Evolutionary conservation across 2,329 filamentous ascomycete species (phyloP), one percentile per base, ranked within the genome.

Genomic region (Ophiosphaerella narmari): DNA sequence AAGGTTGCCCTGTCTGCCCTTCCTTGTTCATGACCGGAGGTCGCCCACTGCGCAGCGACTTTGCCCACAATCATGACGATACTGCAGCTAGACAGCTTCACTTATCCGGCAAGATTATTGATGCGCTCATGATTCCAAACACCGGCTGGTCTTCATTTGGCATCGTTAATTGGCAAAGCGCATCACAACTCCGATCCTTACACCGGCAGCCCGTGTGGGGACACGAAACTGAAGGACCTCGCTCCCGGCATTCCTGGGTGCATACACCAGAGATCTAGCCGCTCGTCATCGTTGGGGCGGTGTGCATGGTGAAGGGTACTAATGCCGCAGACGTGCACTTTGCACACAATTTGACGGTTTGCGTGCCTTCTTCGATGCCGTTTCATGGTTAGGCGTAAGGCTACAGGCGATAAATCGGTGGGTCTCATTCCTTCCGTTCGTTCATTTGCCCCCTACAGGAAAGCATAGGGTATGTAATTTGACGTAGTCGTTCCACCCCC

Each of bases 241-340:
- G 49, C 21, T 39, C 33, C 24, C 38, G 39, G 48, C 45, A 39
- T 41, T 46, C 43, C 35, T 46, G 16, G 34, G 40, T 43, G 31
- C 37, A 42, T 46, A 46, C 39, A 51, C 46, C 43, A 45, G 38
- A 43, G 46, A 43, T 48, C 34, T 13, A 54, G 45, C 50, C 52
- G 57, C 46, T 57, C 53, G 57, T 65, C 61, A 65, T 66, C 65
- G 51, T 45, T 52, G 54, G 58, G 62, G 67, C 67, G 59, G 68
- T 68, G 63, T 63, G 59, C 54, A 51, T 58, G 54, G 39, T 46
- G 38, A 48, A 55, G 41, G 54, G 52, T 52, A 64, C 64, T 71
- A 72, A 67, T 71, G 70, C 68, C 71, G 66, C 65, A 61, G 37
- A 59, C 54, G 54, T 53, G 56, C 57, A 62, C 66, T 57, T 49